Evolutionary conservation across 176 grass and related monocot genomes (phyloP), one percentile per base, ranked within the genome.

Genomic region (Carex cristatella): DNA sequence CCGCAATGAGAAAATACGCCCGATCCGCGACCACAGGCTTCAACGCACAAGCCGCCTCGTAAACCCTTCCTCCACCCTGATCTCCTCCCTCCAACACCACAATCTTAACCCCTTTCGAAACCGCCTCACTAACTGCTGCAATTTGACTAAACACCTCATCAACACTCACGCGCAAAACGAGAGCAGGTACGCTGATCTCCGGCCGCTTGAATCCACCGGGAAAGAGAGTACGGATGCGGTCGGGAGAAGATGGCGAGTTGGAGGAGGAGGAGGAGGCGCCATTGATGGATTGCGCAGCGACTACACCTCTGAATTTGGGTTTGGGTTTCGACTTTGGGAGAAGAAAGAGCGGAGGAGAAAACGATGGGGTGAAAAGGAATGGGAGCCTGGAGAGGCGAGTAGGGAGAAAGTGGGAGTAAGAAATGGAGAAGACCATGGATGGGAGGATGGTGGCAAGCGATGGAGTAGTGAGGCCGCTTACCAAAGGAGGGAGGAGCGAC

Each of bases 171-270:
- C 88, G 88, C 38, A 95, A 87, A 23, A 94, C 84, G 65, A 99
- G 88, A 9, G 96, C 89, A 0, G 96, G 96, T 7, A 99, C 84
- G 73, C 55, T 85, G 37, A 99, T 86, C 93, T 99, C 93, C 67
- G 90, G 89, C 1, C 96, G 91, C 90, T 99, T 95, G 88, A 99
- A 99, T 5, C 96, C 96, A 27, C 96, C 91, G 0, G 96, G 93
- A 67, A 99, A 99, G 28, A 95, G 85, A 53, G 93, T 99, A 42
- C 93, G 83, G 7, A 87, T 88, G 42, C 90, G 88, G 84, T 89
- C 91, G 69, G 79, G 61, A 68, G 79, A 65, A 16, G 85, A 65
- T 0, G 84, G 14, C 9, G 35, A 66, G 19, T 62, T 79, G 70
- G 85, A 90, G 7, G 75, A 89, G 38, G 80, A 86, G 16, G 68